Conservation (phyloP, 1,284 basidiomycete genomes). For the Cryptococcus deneoformans region DNA sequence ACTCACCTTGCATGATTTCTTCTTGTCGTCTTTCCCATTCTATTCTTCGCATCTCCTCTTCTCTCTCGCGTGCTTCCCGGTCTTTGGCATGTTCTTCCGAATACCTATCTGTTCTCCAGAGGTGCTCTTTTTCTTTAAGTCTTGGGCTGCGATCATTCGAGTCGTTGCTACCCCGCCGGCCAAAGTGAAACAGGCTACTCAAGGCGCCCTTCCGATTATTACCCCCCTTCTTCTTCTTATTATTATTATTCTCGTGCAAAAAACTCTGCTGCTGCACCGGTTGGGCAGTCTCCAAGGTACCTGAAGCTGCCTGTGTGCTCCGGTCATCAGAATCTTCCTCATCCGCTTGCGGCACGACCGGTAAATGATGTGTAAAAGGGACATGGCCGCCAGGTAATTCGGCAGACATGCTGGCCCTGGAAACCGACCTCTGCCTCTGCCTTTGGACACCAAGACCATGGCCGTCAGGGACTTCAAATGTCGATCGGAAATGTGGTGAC, state of each 20-base stretch:
- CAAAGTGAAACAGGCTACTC: constrained; percentile 20
- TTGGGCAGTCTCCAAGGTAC: constrained; percentile 1
- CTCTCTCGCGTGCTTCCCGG: constrained; percentile 18
- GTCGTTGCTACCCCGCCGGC: constrained; percentile 14
- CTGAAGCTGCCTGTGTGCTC: neutral
- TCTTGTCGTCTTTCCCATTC: constrained; percentile 38
- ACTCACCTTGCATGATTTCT: constrained; percentile 41
- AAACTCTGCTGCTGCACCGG: neutral
- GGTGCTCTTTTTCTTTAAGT: constrained; percentile 3
- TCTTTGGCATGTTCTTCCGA: constrained; percentile 12
- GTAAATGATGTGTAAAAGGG: constrained; percentile 38
- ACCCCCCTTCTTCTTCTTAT: constrained; percentile 4
- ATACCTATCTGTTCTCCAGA: neutral
- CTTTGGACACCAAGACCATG: neutral
- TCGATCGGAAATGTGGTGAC: constrained; percentile 3
- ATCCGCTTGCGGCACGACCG: constrained; percentile 11
- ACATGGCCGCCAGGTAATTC: constrained; percentile 32
- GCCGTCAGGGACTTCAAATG: constrained; percentile 3
- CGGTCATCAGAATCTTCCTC: constrained; percentile 19
- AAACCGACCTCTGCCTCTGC: constrained; percentile 8
- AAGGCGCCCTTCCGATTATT: constrained; percentile 18
- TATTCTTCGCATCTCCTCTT: constrained; percentile 24
- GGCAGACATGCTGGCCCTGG: constrained; percentile 5
- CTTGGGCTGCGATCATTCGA: constrained; percentile 1
- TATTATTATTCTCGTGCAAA: neutral